Evolutionary conservation across 2,329 filamentous ascomycete genomes (phyloP), one percentile per base, ranked within the genome.

Genomic region (Microascus cirrosus): DNA sequence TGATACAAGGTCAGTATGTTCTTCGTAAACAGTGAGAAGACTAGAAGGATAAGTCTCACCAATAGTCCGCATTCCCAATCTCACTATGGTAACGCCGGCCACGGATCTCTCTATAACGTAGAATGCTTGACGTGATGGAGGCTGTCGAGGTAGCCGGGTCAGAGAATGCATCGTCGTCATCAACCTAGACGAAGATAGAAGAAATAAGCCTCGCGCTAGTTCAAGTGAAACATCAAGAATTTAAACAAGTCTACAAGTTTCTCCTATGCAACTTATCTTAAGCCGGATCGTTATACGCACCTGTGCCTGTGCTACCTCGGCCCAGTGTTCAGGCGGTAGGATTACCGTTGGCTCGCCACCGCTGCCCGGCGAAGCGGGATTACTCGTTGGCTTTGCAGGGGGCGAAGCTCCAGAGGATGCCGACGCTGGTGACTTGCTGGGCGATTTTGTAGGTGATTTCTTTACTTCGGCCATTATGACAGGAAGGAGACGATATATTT

Each of bases 71-170:
- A 53, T 53, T 65, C 12, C 64, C 66, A 6, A 62, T 55, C 6
- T 67, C 66, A 53, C 62, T 55, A 42, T 55, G 53, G 53, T 34
- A 55, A 8, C 53, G 28, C 35, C 53, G 53, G 13, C 53, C 53
- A 24, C 35, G 65, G 20, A 71, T 60, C 20, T 57, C 61, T 45
- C 69, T 66, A 55, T 70, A 70, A 42, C 69, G 62, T 22, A 67
- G 63, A 45, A 71, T 67, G 59, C 66, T 69, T 8, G 65, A 65
- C 3, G 64, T 63, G 3, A 71, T 61, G 15, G 69, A 71, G 2
- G 63, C 63, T 1, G 68, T 69, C 3, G 67, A 69, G n/a, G 6
- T n/a, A 11, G n/a, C n/a, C n/a, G 4, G 8, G 45, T 20, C 45
- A 13, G 22, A 25, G 15, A 11, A 3, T 4, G 5, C n/a, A 11